Percentiles rank a stretch among this genome's conserved stretches.
These are phyloP conservation scores for Cryptosporidium parvum DNA, from an alignment of 169 alveolate species.

Conservation along the genomic window DNA sequence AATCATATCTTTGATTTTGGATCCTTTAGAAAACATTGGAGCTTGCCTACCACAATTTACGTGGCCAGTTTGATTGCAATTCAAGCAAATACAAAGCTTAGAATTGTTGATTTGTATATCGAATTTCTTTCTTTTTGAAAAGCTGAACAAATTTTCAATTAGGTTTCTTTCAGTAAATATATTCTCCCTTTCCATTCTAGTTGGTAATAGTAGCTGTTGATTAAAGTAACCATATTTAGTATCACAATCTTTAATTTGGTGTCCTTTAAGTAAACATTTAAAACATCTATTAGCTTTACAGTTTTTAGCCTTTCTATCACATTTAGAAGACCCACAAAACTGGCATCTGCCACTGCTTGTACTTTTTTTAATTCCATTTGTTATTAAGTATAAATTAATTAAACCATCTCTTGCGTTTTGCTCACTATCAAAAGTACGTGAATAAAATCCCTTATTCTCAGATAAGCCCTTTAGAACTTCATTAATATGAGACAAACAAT, in stretches of 20 bases:
- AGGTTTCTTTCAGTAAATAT: background rate
- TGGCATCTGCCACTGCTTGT: slow-evolving; percentile 30
- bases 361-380: slow-evolving; percentile 63
- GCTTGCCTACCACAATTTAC: slow-evolving; percentile 5
- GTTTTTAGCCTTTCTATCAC: slow-evolving; percentile 24
- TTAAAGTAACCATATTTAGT: slow-evolving; percentile 27
- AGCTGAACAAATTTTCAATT: slow-evolving; percentile 7
- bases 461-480: background rate
- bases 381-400: slow-evolving; percentile 33
- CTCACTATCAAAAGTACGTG: background rate
- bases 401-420: slow-evolving; percentile 34
- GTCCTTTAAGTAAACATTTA: slow-evolving; percentile 61
- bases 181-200: slow-evolving; percentile 25
- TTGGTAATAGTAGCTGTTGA: slow-evolving; percentile 26
- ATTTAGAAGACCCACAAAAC: slow-evolving; percentile 71
- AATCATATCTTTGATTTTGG: background rate
- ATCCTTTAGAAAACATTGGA: slow-evolving; percentile 16
- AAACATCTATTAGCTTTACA: slow-evolving; percentile 64
- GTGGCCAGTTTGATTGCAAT: slow-evolving; percentile 48
- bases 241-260: slow-evolving; percentile 26
- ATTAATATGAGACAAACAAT: slow-evolving; percentile 14
- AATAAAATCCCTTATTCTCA: slow-evolving; percentile 7
- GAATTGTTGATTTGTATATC: background rate
- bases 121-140: background rate
- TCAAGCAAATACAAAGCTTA: slow-evolving; percentile 43